Evolutionary conservation across 768 basidiomycete genomes (phyloP), one percentile per base, ranked within the genome.

Genomic region (Galerina sulciceps): DNA sequence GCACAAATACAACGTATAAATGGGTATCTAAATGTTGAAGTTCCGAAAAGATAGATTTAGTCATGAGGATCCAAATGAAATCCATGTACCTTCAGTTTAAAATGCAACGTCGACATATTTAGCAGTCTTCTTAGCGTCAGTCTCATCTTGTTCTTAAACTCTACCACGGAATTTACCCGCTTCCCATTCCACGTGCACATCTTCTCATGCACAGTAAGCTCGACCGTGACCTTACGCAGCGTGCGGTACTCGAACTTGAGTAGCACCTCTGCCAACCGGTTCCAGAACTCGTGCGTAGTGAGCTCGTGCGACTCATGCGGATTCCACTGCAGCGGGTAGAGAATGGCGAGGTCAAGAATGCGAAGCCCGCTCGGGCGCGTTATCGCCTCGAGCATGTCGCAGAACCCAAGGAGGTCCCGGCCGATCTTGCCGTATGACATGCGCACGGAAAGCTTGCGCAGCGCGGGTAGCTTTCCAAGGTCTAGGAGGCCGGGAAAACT

Each of bases 371-470:
- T 61, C 15, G 43, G 58, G 14, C 23, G 35, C 8, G 58, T 55
- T 31, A 59, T 52, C 10, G 58, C 26, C 11, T 61, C 62, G 9
- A 66, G 55, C 47, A 63, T 40, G 15, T 60, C 46, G 34, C 52
- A 51, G 36, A 66, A 56, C 13, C 65, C 65, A 3, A 46, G 10
- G 10, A 66, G 42, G 41, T 66, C 65, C 31, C 60, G 58, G 20
- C 60, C 65, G 5, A 50, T n/a, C 31, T 51, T 59, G 9, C 65
- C 65, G 34, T 35, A 66, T 3, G 65, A 66, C 53, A 66, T 52
- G 36, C 65, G 57, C 18, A 66, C 23, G 36, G 41, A 55, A n/a
- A 66, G 54, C 23, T 59, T 66, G 26, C 51, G 59, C 17, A 66
- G 37, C 6, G 60, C 35, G 8, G 48, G 52, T 3, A 66, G 47